Percentiles rank a stretch among this genome's conserved stretches.
Conservation (phyloP, 345 rosid species). For the Populus euphratica region DNA sequence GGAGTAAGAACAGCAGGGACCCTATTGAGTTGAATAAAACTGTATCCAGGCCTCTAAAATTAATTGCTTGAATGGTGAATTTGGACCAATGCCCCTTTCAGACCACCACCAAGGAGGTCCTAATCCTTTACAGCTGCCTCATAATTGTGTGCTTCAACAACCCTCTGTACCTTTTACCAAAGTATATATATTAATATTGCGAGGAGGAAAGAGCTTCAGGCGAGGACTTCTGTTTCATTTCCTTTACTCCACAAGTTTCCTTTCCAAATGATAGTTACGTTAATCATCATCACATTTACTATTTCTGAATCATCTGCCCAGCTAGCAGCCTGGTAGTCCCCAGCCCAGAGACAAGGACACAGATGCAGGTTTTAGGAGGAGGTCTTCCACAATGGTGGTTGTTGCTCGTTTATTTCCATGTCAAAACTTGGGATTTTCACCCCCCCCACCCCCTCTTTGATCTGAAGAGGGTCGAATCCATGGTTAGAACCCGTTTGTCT, state of each 20-base stretch:
- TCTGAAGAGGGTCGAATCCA: no score
- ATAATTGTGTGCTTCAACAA: slow-evolving; percentile 24
- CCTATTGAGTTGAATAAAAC: not conserved
- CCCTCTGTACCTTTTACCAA: slow-evolving; percentile 5
- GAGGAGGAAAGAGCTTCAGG: no score
- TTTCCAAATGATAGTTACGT: not conserved
- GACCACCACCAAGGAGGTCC: not conserved
- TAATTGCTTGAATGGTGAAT: slow-evolving; percentile 20
- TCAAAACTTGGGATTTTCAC: not conserved
- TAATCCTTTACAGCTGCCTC: slow-evolving; percentile 25
- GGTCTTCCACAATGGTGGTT: not conserved
- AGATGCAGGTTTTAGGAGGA: not conserved
- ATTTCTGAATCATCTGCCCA: not conserved
- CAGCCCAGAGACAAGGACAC: not conserved
- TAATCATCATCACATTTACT: no score
- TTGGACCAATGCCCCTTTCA: slow-evolving; percentile 18
- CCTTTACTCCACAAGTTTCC: not conserved
- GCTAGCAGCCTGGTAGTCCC: not conserved
- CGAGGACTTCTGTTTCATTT: no score
- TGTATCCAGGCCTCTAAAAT: not conserved
- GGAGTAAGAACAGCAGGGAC: slow-evolving; percentile 1
- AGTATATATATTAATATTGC: not conserved
- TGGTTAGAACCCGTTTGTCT: no score
- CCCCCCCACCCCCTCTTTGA: no score
- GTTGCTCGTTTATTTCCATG: not conserved